Evolutionary conservation across 2,329 filamentous ascomycete genomes (phyloP).

Genomic region (Diaporthe australafricana): DNA sequence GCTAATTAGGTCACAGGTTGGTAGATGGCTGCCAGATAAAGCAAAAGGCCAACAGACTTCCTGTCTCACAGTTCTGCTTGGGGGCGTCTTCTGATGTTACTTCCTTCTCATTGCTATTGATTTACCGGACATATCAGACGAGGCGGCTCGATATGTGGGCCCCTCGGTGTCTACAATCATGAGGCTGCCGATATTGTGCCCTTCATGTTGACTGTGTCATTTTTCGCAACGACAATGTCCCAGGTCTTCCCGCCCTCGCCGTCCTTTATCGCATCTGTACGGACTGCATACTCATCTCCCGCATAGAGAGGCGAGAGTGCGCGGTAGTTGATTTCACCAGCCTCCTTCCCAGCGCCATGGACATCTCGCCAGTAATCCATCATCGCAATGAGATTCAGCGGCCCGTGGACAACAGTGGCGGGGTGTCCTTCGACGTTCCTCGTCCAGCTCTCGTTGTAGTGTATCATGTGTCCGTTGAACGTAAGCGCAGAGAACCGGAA

Average conservation of each 20-base stretch:
- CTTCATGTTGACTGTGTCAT: slow-evolving; percentile 51
- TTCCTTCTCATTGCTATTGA: too few relatives aligned
- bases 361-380: slow-evolving; percentile 75
- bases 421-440: slow-evolving; percentile 75
- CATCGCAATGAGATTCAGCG: slow-evolving; percentile 79
- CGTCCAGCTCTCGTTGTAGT: slow-evolving; percentile 79
- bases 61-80: too few relatives aligned
- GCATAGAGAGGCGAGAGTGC: slow-evolving; percentile 79
- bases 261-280: slow-evolving; percentile 58
- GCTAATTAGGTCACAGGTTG: too few relatives aligned
- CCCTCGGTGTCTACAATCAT: neutral
- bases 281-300: slow-evolving; percentile 72
- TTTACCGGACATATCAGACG: too few relatives aligned
- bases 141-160: neutral
- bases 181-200: slow-evolving; percentile 43
- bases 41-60: too few relatives aligned
- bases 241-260: slow-evolving; percentile 48
- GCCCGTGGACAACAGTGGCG: slow-evolving; percentile 82
- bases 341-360: slow-evolving; percentile 46
- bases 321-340: slow-evolving; percentile 70
- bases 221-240: slow-evolving; percentile 61
- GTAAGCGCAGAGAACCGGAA: slow-evolving; percentile 89
- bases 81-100: neutral
- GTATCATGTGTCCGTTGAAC: slow-evolving; percentile 88
- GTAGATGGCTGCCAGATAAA: too few relatives aligned